phyloP scores from a whole-genome alignment of 257 asterid genomes.

The Primulina eburnea region DNA sequence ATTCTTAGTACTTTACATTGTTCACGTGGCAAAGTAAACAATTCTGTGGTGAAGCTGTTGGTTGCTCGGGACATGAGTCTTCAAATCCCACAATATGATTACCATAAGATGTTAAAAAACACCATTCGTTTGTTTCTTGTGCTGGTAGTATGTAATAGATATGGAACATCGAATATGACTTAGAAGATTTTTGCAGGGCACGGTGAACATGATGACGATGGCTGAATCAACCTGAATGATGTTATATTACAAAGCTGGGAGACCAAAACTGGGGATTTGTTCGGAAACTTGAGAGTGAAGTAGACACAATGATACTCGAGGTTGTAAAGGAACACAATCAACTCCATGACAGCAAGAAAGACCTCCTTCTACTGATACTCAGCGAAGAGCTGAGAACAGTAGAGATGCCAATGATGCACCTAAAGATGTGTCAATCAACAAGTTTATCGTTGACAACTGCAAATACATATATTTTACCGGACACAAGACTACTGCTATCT shows the following conservation, averaged over 20 bases:
- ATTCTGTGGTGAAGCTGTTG: no score
- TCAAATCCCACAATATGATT: not conserved
- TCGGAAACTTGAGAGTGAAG: constrained; percentile 59
- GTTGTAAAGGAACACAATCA: constrained; percentile 38
- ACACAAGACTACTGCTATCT: constrained; percentile 55
- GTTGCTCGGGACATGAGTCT: no score
- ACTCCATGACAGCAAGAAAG: constrained; percentile 33
- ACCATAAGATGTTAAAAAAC: not conserved
- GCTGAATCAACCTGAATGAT: constrained; percentile 50
- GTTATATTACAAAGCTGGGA: constrained; percentile 58
- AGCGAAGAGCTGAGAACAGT: constrained; percentile 47
- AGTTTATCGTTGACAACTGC: constrained; percentile 65
- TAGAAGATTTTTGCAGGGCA: constrained; percentile 32
- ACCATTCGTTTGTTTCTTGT: not conserved
- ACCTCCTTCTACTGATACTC: constrained; percentile 56
- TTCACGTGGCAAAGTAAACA: no score
- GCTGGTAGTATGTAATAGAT: not conserved
- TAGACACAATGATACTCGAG: constrained; percentile 47
- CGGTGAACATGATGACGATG: constrained; percentile 44
- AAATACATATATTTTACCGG: constrained; percentile 76
- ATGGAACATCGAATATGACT: not conserved
- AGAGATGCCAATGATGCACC: constrained; percentile 39
- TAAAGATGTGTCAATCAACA: constrained; percentile 35
- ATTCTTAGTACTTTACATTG: not conserved
- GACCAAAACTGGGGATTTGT: constrained; percentile 24